Evolutionary conservation across 305 asterid species (phyloP), one percentile per base, ranked within the genome.

Genomic region (Andrographis paniculata): DNA sequence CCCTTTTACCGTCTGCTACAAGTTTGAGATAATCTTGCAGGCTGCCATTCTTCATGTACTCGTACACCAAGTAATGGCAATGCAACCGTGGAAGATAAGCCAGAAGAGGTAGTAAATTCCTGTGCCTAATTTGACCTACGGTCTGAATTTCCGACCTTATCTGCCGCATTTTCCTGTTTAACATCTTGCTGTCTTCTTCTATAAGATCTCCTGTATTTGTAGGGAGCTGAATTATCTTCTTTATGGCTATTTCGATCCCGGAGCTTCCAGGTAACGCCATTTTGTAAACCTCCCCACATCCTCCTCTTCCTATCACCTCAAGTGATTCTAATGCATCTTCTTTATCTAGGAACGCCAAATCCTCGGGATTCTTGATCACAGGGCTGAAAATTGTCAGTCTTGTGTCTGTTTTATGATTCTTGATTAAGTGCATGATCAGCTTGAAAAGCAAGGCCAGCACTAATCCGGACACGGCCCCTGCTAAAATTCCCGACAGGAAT

Each of bases 211-310:
- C 82, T 15, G 77, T 68, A 20, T 72, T 88, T 50, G 46, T 56
- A 1, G 71, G 53, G 9, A 69, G 69, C 36, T 74, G 94, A 17
- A 65, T 47, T 20, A 83, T 64, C 77, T 87, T 83, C 74, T 87
- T 83, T 19, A 87, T 69, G 1, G 96, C 96, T 5, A 87, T 80
- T 45, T 74, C 67, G 57, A 66, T 80, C 5, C 94, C 91, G n/a
- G 74, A 46, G 38, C 87, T 78, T 43, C 84, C 88, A 0, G 94
- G 88, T 51, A 87, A 54, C 30, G 62, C 69, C 0, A 87, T 83
- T 62, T 67, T 76, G 65, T 78, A 87, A 18, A 87, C 94, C 54
- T 72, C 87, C 23, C 96, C 96, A 56, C 94, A 78, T 4, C 96
- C 96, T 21, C 96, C 96, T 59, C 67, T 62, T 20, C 96, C 96